Percentiles rank a stretch among this genome's conserved stretches.
Conservation (phyloP, 768 basidiomycete genomes). For the Lanmaoa pseudosensibilis region DNA sequence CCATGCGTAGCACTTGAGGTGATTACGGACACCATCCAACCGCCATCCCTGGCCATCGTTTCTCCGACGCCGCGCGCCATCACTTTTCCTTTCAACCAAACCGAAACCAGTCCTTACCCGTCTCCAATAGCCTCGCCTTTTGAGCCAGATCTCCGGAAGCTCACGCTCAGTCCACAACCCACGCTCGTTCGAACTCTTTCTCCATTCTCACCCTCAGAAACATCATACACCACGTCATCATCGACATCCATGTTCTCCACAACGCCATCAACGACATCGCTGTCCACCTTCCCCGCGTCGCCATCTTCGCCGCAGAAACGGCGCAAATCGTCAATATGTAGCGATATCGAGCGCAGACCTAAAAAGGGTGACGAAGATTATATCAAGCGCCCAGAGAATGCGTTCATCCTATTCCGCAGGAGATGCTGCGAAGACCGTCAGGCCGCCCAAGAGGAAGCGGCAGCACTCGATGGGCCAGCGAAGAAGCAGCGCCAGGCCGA, state of each 20-base stretch:
- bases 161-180: slow-evolving; percentile 42
- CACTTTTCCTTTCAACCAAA: slow-evolving; percentile 41
- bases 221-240: slow-evolving; percentile 34
- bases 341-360: slow-evolving; percentile 48
- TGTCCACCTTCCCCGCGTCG: slow-evolving; percentile 34
- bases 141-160: slow-evolving; percentile 60
- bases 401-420: slow-evolving; percentile 81
- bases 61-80: slow-evolving; percentile 61
- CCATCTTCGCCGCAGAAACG: slow-evolving; percentile 46
- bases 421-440: slow-evolving; percentile 76
- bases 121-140: slow-evolving; percentile 72
- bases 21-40: slow-evolving; percentile 59
- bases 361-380: slow-evolving; percentile 79
- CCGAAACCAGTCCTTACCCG: slow-evolving; percentile 56
- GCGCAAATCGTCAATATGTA: slow-evolving; percentile 50
- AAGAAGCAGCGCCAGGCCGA: slow-evolving; percentile 81
- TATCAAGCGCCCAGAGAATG: slow-evolving; percentile 81
- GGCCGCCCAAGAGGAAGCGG: slow-evolving; percentile 50
- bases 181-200: slow-evolving; percentile 42
- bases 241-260: slow-evolving; percentile 43
- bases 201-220: slow-evolving; percentile 36
- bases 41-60: slow-evolving; percentile 55
- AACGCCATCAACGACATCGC: slow-evolving; percentile 35
- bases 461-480: slow-evolving; percentile 36
- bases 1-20: slow-evolving; percentile 65